These are phyloP conservation scores for Vaccinium corymbosum DNA, from an alignment of 148 eudicot species.

Conservation along the genomic window DNA sequence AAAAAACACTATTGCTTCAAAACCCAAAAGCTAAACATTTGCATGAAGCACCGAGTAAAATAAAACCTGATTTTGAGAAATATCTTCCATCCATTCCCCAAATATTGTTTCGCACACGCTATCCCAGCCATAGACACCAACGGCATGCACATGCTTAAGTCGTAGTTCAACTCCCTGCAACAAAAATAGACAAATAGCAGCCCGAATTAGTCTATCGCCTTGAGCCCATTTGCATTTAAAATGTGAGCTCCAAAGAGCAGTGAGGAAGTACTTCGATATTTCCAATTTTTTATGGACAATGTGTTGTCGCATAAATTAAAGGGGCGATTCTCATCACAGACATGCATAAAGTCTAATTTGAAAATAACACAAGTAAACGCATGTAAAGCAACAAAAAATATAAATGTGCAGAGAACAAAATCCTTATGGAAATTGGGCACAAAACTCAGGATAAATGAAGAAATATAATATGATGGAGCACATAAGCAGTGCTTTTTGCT, in stretches of 20 bases:
- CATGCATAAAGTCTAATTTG: conserved; percentile 3
- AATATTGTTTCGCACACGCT: conserved; percentile 63
- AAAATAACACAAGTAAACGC: background rate
- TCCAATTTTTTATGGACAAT: background rate
- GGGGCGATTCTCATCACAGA: background rate
- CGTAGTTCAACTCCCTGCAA: conserved; percentile 87
- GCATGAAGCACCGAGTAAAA: background rate
- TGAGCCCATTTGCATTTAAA: background rate
- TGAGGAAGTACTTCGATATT: background rate
- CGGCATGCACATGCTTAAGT: conserved; percentile 82
- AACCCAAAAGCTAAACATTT: conserved; percentile 9
- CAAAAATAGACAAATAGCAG: conserved; percentile 2
- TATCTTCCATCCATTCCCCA: conserved; percentile 97
- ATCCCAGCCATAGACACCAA: conserved; percentile 90
- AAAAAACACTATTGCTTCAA: background rate
- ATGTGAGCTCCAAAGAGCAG: background rate
- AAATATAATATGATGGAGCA: background rate
- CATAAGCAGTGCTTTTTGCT: background rate
- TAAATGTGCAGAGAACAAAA: background rate
- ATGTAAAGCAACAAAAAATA: background rate
- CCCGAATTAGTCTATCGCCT: background rate
- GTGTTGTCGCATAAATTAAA: background rate
- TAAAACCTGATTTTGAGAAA: conserved; percentile 89
- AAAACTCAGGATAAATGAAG: background rate
- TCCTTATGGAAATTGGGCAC: background rate